Evolutionary conservation across 495 filamentous ascomycete species (phyloP), one percentile per base, ranked within the genome.

Genomic region (Neurospora tetrasperma): DNA sequence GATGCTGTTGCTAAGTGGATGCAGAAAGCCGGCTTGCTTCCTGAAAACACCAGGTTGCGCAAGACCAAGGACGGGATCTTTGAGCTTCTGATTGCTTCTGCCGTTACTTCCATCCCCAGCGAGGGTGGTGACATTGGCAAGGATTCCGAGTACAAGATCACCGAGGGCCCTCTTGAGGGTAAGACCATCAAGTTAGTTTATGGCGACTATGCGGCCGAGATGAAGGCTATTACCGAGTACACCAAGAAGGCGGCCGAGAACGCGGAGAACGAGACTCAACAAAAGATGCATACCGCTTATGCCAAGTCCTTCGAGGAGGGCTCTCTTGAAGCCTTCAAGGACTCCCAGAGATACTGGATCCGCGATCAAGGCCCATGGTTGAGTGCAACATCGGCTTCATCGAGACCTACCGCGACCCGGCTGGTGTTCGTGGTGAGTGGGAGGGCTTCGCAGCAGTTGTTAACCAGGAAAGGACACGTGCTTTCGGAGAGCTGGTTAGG

Each of bases 311-410:
- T 98, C 77, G 87, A 90, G 20, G 87, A 90, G 66, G 96, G 96
- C 20, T 97, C 93, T 16, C 87, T 97, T 38, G 84, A 92, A 70
- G 91, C 93, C 40, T 97, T 94, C 86, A 97, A 96, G 84, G 91
- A 97, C 76, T 90, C 89, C 75, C 96, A 99, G 80, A 86, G 94
- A 69, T 89, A 89, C 75, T 99, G 96, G 96, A 94, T 99, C 62
- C 89, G 91, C 70, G 94, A 99, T 75, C 92, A 94, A 73, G 91
- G 93, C 96, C 96, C 8, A 90, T 88, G 80, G 89, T 99, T 20
- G 96, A 98, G 81, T 91, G 87, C 20, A 95, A 98, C 80, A 89
- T 98, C 72, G 96, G 96, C 2, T 99, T 98, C 77, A 91, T 99
- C 48, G 96, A 99, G 83, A 97, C 94, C 0, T 99, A 98, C 78